Percentiles rank a stretch among this genome's conserved stretches.
These are phyloP conservation scores for Bothriochloa decipiens DNA, from an alignment of 176 grass and related monocot genomes.

Conservation along the genomic window DNA sequence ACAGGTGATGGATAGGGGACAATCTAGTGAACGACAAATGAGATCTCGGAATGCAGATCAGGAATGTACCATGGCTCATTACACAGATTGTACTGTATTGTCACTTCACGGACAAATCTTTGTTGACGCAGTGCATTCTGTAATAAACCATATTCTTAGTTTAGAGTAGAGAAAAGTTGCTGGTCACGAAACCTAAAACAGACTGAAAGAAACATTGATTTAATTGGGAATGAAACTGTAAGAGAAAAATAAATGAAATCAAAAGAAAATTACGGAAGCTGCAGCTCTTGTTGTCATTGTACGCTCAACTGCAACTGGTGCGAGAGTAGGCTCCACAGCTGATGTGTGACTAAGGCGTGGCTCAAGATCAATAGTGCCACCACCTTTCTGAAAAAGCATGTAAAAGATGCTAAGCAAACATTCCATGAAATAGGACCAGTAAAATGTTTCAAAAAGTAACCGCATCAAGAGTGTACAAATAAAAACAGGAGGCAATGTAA, in stretches of 20 bases:
- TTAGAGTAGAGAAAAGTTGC: background rate
- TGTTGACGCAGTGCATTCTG: slow-evolving; percentile 96
- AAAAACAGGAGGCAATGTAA: slow-evolving; percentile 30
- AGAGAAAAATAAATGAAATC: slow-evolving; percentile 17
- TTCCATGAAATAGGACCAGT: slow-evolving; percentile 11
- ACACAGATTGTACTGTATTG: slow-evolving; percentile 95
- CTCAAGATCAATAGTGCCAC: slow-evolving; percentile 85
- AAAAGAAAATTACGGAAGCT: slow-evolving; percentile 72
- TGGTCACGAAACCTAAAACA: slow-evolving; percentile 25
- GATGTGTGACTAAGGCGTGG: slow-evolving; percentile 83
- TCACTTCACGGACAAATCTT: slow-evolving; percentile 92
- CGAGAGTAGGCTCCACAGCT: slow-evolving; percentile 92
- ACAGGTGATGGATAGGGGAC: background rate
- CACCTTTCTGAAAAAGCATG: slow-evolving; percentile 74
- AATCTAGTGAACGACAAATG: background rate
- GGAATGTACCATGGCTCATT: slow-evolving; percentile 88
- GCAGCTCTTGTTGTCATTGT: slow-evolving; percentile 96
- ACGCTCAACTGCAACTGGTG: slow-evolving; percentile 87
- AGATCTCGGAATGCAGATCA: background rate
- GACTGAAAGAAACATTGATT: background rate
- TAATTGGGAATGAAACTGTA: background rate
- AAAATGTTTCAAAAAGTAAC: slow-evolving; percentile 24
- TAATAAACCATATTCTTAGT: slow-evolving; percentile 36
- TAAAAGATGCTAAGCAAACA: slow-evolving; percentile 43
- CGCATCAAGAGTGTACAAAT: background rate